Base-by-base conservation (phyloP, 192 early-diverging fungal species). In the Coemansia sp. region DNA sequence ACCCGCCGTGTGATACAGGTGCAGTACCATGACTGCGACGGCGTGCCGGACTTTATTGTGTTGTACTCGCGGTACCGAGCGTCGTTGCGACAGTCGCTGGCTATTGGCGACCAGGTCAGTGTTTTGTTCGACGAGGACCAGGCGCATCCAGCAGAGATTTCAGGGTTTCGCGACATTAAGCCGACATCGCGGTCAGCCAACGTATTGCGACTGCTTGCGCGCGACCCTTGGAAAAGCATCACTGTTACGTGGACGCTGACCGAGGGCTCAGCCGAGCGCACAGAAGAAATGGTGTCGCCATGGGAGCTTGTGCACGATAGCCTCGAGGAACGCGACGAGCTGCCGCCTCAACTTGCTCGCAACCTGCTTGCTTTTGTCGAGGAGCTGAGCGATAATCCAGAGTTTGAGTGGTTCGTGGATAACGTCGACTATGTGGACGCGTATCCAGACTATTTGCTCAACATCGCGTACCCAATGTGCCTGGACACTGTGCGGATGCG, bases 381-480 rank as follows among this genome's bases (percentile, higher is more conserved):
- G 5, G 73, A 68, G 28, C 59, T 90, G 14, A 57, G 71, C 3
- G 54, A 63, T 5, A 57, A 65, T 5, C 63, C 73, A 0, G 82
- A 82, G 7, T 85, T 85, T 48, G 74, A 59, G 23, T 80, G 86
- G 57, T 91, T 90, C 69, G 77, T 87, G 26, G 69, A 77, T 1
- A 78, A 84, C 36, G 90, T 91, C 7, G 85, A 89, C 59, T 87
- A 71, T 42, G 55, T 77, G 51, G 70, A 63, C 44, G 82, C 74
- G 7, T 88, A 90, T 26, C 83, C 86, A 0, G 79, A 85, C 26
- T 92, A 92, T 71, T 69, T 87, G 36, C 59, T 82, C 19, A 61
- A 78, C 26, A 69, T 92, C 11, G 85, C 90, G 0, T 92, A 92
- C 22, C 90, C 90, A 0, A 88, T 90, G 40, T 90, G 88, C 34